Percentiles rank a stretch among this genome's conserved stretches.
phyloP scores from a whole-genome alignment of 139 green algal species.

The Protoeuglena noctilucae region DNA sequence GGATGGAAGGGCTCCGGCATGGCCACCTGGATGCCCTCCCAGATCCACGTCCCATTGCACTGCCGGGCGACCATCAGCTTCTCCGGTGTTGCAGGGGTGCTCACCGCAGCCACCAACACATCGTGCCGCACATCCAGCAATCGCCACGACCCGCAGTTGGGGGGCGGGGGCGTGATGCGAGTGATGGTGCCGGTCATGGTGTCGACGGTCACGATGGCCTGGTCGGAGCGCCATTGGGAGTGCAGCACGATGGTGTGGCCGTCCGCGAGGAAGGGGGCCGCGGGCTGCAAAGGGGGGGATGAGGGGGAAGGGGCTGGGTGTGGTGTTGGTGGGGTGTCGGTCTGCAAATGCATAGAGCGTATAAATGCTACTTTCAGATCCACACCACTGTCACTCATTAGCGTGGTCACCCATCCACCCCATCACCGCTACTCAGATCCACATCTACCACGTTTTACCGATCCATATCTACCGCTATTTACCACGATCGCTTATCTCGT shows the following conservation, averaged over 20 bases:
- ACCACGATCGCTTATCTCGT: too few species aligned
- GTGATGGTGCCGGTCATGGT: conserved; percentile 16
- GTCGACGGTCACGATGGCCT: conserved; percentile 39
- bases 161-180: conserved; percentile 8
- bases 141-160: conserved; percentile 4
- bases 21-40: conserved; percentile 11
- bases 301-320: too few species aligned
- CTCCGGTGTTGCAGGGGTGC: conserved; percentile 12
- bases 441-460: too few species aligned
- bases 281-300: neutral
- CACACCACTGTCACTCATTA: too few species aligned
- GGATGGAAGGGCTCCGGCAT: neutral
- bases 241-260: conserved; percentile 36
- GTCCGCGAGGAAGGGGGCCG: conserved; percentile 2
- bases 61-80: conserved; percentile 21
- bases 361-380: neutral
- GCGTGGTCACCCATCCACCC: too few species aligned
- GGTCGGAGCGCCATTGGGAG: conserved; percentile 45
- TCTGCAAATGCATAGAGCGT: too few species aligned
- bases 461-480: too few species aligned
- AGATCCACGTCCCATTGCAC: neutral
- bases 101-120: conserved; percentile 12
- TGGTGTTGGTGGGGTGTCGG: too few species aligned
- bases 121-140: conserved; percentile 7
- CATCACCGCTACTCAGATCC: too few species aligned